Evolutionary conservation across 192 early-diverging fungal species (phyloP).

Genomic region (Rhizoclosmatium globosum): DNA sequence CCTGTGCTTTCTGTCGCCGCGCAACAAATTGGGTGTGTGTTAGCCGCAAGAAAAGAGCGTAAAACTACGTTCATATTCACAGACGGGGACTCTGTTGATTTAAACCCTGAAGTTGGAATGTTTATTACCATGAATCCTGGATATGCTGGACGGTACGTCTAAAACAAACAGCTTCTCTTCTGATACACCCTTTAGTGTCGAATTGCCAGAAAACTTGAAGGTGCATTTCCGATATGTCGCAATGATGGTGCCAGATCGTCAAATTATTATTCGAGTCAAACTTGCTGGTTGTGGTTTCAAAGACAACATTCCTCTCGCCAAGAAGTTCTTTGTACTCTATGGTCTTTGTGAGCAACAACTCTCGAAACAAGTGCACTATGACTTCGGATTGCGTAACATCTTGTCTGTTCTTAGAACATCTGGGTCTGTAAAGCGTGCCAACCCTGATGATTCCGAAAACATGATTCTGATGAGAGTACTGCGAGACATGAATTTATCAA

Average conservation of each 20-base stretch:
- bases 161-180: background rate
- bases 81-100: constrained; percentile 73
- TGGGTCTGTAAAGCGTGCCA: constrained; percentile 69
- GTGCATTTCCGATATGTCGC: constrained; percentile 76
- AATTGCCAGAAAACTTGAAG: constrained; percentile 72
- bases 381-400: constrained; percentile 72
- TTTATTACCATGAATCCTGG: constrained; percentile 78
- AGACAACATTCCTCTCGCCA: constrained; percentile 69
- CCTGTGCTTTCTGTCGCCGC: constrained; percentile 72
- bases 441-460: constrained; percentile 67
- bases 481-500: constrained; percentile 73
- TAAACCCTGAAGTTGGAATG: constrained; percentile 75
- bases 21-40: constrained; percentile 73
- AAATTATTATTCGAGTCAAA: constrained; percentile 74
- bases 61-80: constrained; percentile 71
- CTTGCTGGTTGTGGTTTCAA: constrained; percentile 73
- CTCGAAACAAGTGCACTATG: constrained; percentile 74
- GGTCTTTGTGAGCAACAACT: constrained; percentile 71
- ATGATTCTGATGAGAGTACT: constrained; percentile 72
- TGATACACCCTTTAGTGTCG: constrained; percentile 51
- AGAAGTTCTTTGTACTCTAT: constrained; percentile 75
- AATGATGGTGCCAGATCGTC: constrained; percentile 75
- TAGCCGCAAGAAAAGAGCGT: constrained; percentile 66
- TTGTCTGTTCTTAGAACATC: constrained; percentile 69
- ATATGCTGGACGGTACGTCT: constrained; percentile 57